Base-by-base conservation (phyloP, 1,139 yeast species). In the Pichia sp. region DNA sequence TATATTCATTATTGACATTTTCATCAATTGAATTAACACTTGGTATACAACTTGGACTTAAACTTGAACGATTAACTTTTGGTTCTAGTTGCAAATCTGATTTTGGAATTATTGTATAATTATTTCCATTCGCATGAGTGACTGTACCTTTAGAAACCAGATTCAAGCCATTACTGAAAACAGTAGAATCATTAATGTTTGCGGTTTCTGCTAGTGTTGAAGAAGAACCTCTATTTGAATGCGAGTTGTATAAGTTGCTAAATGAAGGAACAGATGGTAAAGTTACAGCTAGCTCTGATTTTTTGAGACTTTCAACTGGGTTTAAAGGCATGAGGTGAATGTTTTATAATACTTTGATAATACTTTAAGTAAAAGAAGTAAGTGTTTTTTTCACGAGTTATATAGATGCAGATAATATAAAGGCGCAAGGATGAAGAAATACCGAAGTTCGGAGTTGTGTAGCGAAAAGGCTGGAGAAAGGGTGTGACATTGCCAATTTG, bases 81-180 rank as follows among this genome's bases (percentile, higher is more conserved):
- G n/a, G n/a, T n/a, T n/a, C n/a, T n/a, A n/a, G n/a, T n/a, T n/a
- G n/a, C 2, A 15, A 29, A 15, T 7, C 16, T 15, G 32, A 4
- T 29, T 27, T 27, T 27, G 32, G 6, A 29, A 7, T 15, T 15
- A 15, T 29, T 15, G 32, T 29, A 29, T 29, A 29, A 7, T 29
- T 29, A 29, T 4, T 7, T 15, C 41, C 40, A 11, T 34, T 43
- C 7, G 32, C 22, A 24, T 49, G 50, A 18, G 50, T 39, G 9
- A 47, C 23, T 2, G 50, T 42, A 27, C 50, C 53, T 23, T 49
- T 46, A 18, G 47, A 48, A 6, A 49, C 53, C 1, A 49, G 8
- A 3, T 44, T 47, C 23, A 29, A 12, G 26, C 47, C 44, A 27
- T 49, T 49, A 13, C 40, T 49, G 13, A 47, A 47, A 22, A 49